A percentile compares a stretch with the other conserved stretches of the same genome.
Conservation (phyloP, 2,329 filamentous ascomycete species). For the Drechmeria coniospora region DNA sequence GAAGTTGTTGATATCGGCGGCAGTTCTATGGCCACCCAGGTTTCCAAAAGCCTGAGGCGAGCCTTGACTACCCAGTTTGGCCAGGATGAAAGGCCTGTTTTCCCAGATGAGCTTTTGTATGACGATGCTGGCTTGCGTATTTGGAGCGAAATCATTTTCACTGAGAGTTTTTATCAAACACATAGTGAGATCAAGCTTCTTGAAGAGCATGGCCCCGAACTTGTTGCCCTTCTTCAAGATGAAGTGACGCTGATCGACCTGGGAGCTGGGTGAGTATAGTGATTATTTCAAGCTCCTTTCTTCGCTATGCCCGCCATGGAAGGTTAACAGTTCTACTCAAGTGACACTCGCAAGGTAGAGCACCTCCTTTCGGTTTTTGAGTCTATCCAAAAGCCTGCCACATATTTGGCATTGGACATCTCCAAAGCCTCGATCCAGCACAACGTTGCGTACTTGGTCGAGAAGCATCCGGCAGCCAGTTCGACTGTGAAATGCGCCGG, state of each 20-base stretch:
- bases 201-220: slow-evolving; percentile 17
- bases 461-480: slow-evolving; percentile 11
- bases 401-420: slow-evolving; percentile 25
- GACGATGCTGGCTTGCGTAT: slow-evolving; percentile 21
- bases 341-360: slow-evolving; percentile 25
- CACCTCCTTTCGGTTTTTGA: slow-evolving; percentile 21
- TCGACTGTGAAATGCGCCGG: slow-evolving; percentile 19
- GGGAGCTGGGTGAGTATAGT: slow-evolving; percentile 22
- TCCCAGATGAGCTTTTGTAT: slow-evolving; percentile 26
- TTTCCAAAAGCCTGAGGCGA: slow-evolving; percentile 13
- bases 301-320: background rate
- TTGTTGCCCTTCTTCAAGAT: slow-evolving; percentile 14
- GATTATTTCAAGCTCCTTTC: background rate
- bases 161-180: slow-evolving; percentile 24
- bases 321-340: slow-evolving; percentile 9
- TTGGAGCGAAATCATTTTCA: slow-evolving; percentile 26
- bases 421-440: slow-evolving; percentile 19
- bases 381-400: slow-evolving; percentile 11
- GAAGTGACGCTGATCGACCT: slow-evolving; percentile 23
- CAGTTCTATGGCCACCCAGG: slow-evolving; percentile 14
- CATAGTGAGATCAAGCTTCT: slow-evolving; percentile 23
- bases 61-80: slow-evolving; percentile 11
- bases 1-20: slow-evolving; percentile 23
- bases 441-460: slow-evolving; percentile 17
- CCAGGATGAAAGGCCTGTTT: slow-evolving; percentile 10